phyloP scores from a whole-genome alignment of 2,329 filamentous ascomycete species.

The Periconia digitata region DNA sequence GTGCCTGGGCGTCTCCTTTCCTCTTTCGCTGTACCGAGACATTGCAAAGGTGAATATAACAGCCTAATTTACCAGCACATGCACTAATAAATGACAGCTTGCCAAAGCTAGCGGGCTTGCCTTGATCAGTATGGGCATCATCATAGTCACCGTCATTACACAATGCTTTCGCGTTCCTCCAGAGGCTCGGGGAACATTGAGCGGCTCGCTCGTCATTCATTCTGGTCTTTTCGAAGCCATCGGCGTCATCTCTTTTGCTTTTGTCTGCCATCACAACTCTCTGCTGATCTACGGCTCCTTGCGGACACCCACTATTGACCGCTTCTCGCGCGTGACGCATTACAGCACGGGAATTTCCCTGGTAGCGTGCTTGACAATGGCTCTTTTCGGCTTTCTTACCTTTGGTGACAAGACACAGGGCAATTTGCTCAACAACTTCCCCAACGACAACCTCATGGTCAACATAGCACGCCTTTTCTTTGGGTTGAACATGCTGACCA shows the following conservation, averaged over 20 bases:
- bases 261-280: constrained; percentile 88
- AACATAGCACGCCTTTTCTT: constrained; percentile 95
- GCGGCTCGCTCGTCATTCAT: constrained; percentile 74
- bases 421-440: constrained; percentile 98
- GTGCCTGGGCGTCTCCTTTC: constrained; percentile 82
- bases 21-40: constrained; percentile 89
- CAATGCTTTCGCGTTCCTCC: constrained; percentile 76
- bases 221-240: constrained; percentile 91
- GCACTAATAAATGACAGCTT: constrained; percentile 60
- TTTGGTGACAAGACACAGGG: constrained; percentile 91
- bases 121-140: constrained; percentile 88
- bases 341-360: constrained; percentile 89
- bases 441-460: constrained; percentile 85
- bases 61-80: constrained; percentile 9
- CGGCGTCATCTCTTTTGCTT: constrained; percentile 92
- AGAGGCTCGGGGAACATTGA: constrained; percentile 72
- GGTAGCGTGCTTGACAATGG: constrained; percentile 87
- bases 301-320: constrained; percentile 90
- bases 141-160: constrained; percentile 82
- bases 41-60: constrained; percentile 72
- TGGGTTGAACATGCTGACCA: constrained; percentile 98
- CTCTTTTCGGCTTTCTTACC: constrained; percentile 83
- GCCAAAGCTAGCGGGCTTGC: constrained; percentile 95
- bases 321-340: constrained; percentile 90
- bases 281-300: constrained; percentile 96